Evolutionary conservation across 1,284 basidiomycete genomes (phyloP), one percentile per base, ranked within the genome.

Genomic region (Puccinia triticina): DNA sequence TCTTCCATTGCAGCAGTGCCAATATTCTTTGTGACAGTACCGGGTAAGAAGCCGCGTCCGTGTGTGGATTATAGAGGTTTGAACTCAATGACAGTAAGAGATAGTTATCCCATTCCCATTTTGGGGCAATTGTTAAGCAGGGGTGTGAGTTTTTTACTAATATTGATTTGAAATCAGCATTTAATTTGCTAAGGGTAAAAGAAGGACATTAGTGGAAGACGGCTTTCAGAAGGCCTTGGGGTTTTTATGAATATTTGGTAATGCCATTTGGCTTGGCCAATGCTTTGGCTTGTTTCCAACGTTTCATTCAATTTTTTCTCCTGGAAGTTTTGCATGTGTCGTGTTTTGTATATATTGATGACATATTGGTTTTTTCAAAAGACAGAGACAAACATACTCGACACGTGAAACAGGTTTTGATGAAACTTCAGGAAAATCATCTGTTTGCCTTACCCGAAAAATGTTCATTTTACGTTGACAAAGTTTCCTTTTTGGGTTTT

Each of bases 301-400:
- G 48, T 10, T 78, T 78, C 46, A 48, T 78, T 40, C 76, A 78
- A 48, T 50, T n/a, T 48, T 32, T 66, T 26, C 67, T 78, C n/a
- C 64, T 53, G 37, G 37, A 64, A 77, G 46, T 37, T 16, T 67
- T 67, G 29, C 43, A 57, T 34, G 46, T 78, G 43, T 78, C 18
- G 23, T 67, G 76, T 4, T 77, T 67, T 77, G 32, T 77, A 1
- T 77, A 77, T 46, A 64, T 77, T 77, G 55, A 64, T 67, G 61
- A 77, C 14, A 77, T 77, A 48, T 46, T 77, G 18, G 66, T 77
- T n/a, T 77, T 77, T 48, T 77, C 76, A 2, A 48, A 77, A 46
- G 66, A 29, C 37, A 43, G 43, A n/a, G 16, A 64, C 0, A 40
- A 78, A 0, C 32, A 78, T 67, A 48, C n/a, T 8, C 1, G 23